phyloP scores from a whole-genome alignment of 139 green algal species.

The Pseudopediastrum boryanum region DNA sequence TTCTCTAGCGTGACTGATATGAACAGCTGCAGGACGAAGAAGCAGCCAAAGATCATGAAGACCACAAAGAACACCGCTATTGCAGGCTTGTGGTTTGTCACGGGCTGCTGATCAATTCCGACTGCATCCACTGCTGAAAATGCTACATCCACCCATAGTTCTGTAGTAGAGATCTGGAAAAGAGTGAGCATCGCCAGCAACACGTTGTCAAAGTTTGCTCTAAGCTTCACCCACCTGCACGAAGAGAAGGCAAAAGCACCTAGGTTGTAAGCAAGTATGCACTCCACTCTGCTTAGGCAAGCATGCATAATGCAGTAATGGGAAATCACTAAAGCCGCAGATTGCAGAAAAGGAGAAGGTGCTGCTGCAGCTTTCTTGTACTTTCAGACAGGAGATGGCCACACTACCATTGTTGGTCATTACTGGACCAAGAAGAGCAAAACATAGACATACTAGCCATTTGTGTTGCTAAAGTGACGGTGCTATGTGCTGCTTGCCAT shows the following conservation, averaged over 20 bases:
- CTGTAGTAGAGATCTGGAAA: slow-evolving; percentile 65
- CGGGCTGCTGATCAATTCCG: slow-evolving; percentile 58
- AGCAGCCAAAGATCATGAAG: slow-evolving; percentile 61
- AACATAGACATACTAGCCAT: too few relatives aligned
- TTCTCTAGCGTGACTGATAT: slow-evolving; percentile 54
- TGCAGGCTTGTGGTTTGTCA: slow-evolving; percentile 43
- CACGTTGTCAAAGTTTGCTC: slow-evolving; percentile 76
- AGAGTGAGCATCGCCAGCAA: slow-evolving; percentile 57
- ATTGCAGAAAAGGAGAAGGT: too few relatives aligned
- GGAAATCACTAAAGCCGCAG: too few relatives aligned
- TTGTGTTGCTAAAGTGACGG: too few relatives aligned
- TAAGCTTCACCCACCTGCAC: slow-evolving; percentile 43
- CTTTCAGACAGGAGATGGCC: too few relatives aligned
- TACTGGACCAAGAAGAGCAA: too few relatives aligned
- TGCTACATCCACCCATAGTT: slow-evolving; percentile 68
- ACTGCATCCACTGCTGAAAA: slow-evolving; percentile 58
- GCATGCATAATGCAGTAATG: too few relatives aligned
- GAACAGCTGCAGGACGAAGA: slow-evolving; percentile 45
- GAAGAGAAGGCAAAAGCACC: neutral
- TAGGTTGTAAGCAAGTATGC: neutral
- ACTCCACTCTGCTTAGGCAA: slow-evolving; percentile 9
- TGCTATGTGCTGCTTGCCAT: too few relatives aligned
- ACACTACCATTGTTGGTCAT: too few relatives aligned
- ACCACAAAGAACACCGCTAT: slow-evolving; percentile 69
- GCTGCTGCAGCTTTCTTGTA: too few relatives aligned